Base-by-base conservation (phyloP, 2,329 filamentous ascomycete species). In the Neurospora sp. region DNA sequence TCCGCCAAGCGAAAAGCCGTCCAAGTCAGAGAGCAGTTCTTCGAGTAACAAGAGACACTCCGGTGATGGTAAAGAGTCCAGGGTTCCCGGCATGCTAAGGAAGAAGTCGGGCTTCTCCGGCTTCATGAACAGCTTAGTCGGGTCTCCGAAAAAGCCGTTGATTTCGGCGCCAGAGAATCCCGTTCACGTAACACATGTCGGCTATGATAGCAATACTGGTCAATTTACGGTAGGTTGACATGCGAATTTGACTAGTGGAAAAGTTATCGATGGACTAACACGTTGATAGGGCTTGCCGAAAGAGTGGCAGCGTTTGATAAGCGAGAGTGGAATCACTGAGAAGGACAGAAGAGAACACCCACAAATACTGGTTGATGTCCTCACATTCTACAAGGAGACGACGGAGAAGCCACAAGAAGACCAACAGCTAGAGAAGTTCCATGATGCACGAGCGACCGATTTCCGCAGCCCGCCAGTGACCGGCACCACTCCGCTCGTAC, bases 91-190 rank as follows among this genome's bases (percentile, higher is more conserved):
- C 71, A 83, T 90, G 72, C 80, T 90, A 72, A 87, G 92, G 77
- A 96, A 96, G 83, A 97, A 96, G 83, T 92, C 91, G 68, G 93
- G 92, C 71, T 93, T 97, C 78, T 93, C 92, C 17, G 92, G 90
- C 75, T 93, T 97, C 77, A 90, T 97, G 84, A 95, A 90, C 79
- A 95, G 90, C 78, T 79, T 90, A 72, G 89, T 96, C 71, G 91
- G 92, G 74, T 95, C 93, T 42, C 93, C 92, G 68, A 92, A 94
- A 80, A 93, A 93, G 74, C 93, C 96, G 66, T 89, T 95, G 80
- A 99, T 99, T 76, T 98, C 96, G n/a, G 93, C 93, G 43, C 96
- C 96, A 69, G 94, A 97, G 81, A 98, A 99, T 77, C 96, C 96
- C 67, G 93, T 98, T 71, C 96, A 98, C 81, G 93, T 99, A 76